Base-by-base conservation (phyloP, 2,329 filamentous ascomycete species). In the Ophiostoma tasmaniense region DNA sequence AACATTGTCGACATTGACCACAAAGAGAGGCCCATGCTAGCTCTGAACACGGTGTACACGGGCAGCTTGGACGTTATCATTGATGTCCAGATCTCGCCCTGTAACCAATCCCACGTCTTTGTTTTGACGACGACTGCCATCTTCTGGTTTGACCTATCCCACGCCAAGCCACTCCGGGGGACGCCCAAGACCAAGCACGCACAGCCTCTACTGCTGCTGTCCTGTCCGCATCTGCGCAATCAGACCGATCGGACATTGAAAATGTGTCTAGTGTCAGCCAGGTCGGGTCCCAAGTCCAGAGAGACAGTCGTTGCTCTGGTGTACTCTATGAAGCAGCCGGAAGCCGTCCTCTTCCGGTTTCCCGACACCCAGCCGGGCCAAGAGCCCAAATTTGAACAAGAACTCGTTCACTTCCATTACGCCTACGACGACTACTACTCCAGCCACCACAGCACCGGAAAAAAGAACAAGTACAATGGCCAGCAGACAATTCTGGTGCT, bases 61-160 rank as follows among this genome's bases (percentile, higher is more conserved):
- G 75, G 77, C 13, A 76, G 73, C 1, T 71, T 74, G 30, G 80
- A 81, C 66, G 74, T 72, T 20, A 84, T 92, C 65, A 75, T 92
- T 69, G 84, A 90, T 73, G 74, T 88, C 1, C 81, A 81, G 71
- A 73, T 76, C 10, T 84, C 84, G 69, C 81, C 82, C 0, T 74
- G 76, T 2, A 78, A 82, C 67, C 77, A 79, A 5, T 78, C 80
- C 33, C 81, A 85, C n/a, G 73, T 87, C 1, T 85, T 88, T 69
- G 77, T 90, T 11, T 77, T 91, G 62, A 91, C 87, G 0, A 82
- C 81, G 14, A 79, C 79, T 0, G 79, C 78, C 35, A 68, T 90
- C 0, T 78, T 83, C 42, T 80, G 84, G 78, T 72, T 86, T n/a
- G 78, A 82, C 65, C 73, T 84, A 17, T 67, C 69, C 5, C 50